Percentiles rank a stretch among this genome's conserved stretches.
These are phyloP conservation scores for Trichosanthes cucumerina DNA, from an alignment of 306 rosid genomes.

Conservation along the genomic window DNA sequence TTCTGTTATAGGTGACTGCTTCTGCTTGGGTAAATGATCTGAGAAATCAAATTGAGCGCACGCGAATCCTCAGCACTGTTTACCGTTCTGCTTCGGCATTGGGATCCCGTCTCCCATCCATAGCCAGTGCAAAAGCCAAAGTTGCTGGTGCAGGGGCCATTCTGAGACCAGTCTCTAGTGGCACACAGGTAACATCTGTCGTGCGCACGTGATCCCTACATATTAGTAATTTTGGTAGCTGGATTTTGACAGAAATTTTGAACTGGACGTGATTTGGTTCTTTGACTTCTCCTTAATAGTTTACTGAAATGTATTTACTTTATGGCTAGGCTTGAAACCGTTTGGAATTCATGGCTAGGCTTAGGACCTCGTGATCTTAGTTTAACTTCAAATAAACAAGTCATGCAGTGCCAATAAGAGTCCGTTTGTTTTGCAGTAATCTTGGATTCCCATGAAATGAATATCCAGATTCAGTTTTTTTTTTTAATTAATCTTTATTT, in stretches of 20 bases:
- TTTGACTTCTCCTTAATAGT: neutral
- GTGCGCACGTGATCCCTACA: neutral
- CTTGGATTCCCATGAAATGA: neutral
- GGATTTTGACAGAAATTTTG: neutral
- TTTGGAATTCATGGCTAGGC: neutral
- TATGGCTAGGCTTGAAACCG: neutral
- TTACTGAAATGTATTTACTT: neutral
- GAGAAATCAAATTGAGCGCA: constrained; percentile 82
- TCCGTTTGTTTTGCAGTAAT: neutral
- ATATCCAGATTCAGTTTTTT: neutral
- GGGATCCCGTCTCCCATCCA: constrained; percentile 94
- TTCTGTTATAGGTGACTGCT: constrained; percentile 62
- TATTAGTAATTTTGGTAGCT: neutral
- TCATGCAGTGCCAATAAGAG: neutral
- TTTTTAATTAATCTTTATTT: neutral
- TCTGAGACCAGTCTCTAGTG: constrained; percentile 82
- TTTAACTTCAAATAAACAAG: neutral
- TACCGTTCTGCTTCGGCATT: constrained; percentile 94
- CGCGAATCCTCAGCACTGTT: constrained; percentile 88
- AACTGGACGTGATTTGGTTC: neutral
- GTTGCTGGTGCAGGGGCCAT: constrained; percentile 96
- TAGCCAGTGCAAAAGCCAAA: constrained; percentile 80
- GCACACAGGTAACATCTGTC: constrained; percentile 63
- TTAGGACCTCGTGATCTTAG: neutral
- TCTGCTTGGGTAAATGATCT: constrained; percentile 97